Evolutionary conservation across 1,284 basidiomycete genomes (phyloP).

Genomic region (Pseudozyma pruni): DNA sequence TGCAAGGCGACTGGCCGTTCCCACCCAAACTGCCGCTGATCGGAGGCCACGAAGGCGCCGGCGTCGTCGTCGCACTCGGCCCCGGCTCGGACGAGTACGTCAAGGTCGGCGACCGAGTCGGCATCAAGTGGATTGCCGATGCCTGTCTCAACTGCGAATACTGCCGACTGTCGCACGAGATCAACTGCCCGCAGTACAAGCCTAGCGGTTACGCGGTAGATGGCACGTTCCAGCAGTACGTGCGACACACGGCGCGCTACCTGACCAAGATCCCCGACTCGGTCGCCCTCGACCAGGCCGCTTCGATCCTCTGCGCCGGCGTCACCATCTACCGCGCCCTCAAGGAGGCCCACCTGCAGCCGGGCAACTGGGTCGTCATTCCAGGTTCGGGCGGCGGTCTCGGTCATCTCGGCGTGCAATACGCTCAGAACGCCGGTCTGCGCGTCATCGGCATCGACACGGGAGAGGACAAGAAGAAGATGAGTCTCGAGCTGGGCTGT

Average conservation of each 20-base stretch:
- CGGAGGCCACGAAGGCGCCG: constrained; percentile 81
- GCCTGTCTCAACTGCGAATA: constrained; percentile 78
- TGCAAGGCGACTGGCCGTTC: constrained; percentile 65
- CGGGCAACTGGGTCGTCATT: constrained; percentile 83
- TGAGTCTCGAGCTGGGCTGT: constrained; percentile 79
- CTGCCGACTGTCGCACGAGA: constrained; percentile 79
- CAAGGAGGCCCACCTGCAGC: constrained; percentile 75
- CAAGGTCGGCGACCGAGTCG: constrained; percentile 80
- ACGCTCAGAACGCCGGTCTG: constrained; percentile 68
- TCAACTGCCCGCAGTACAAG: constrained; percentile 68
- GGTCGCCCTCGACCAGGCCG: constrained; percentile 77
- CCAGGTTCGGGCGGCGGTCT: constrained; percentile 78
- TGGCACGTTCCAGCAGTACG: constrained; percentile 81
- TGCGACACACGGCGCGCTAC: constrained; percentile 75
- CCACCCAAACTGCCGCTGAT: constrained; percentile 77
- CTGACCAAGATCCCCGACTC: constrained; percentile 72
- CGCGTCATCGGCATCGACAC: constrained; percentile 83
- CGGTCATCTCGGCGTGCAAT: constrained; percentile 69
- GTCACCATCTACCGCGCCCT: constrained; percentile 86
- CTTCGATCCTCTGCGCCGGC: constrained; percentile 81
- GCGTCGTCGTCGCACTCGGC: constrained; percentile 79
- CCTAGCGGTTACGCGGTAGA: constrained; percentile 72
- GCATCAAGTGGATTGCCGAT: constrained; percentile 76
- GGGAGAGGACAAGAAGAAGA: constrained; percentile 78
- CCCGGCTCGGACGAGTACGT: constrained; percentile 73